A percentile compares a stretch with the other conserved stretches of the same genome.
phyloP scores from a whole-genome alignment of 495 filamentous ascomycete species.

The Durotheca rogersii region DNA sequence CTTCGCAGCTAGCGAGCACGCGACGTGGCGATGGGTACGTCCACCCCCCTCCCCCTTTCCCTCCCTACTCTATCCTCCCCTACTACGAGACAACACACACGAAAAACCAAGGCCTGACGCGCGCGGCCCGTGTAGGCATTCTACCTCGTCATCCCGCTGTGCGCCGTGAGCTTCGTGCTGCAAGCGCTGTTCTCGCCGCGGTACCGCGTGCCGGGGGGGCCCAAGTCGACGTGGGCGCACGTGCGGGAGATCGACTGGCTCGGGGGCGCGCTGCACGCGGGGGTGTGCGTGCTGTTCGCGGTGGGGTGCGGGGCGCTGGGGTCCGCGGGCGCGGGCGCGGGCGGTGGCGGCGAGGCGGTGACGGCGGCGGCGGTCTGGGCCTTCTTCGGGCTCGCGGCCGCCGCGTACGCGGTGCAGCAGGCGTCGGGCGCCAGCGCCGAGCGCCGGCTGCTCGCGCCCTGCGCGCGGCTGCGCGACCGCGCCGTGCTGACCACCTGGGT shows the following conservation, averaged over 20 bases:
- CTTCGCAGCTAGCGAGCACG: constrained; percentile 49
- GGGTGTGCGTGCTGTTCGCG: constrained; percentile 18
- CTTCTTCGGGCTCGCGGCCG: constrained; percentile 16
- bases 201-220: constrained; percentile 45
- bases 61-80: no score
- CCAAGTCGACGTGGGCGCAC: constrained; percentile 31
- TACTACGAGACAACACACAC: background rate
- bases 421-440: constrained; percentile 48
- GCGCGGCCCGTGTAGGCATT: constrained; percentile 48
- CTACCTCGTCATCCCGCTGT: constrained; percentile 63
- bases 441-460: constrained; percentile 53
- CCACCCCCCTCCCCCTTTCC: no score
- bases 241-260: constrained; percentile 46
- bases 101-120: constrained; percentile 1
- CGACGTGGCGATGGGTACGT: constrained; percentile 54
- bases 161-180: constrained; percentile 50
- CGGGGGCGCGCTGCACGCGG: constrained; percentile 23
- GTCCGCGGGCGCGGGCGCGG: constrained; percentile 50
- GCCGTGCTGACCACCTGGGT: constrained; percentile 17
- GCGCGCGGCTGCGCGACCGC: constrained; percentile 38
- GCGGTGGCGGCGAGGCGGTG: constrained; percentile 10
- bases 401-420: constrained; percentile 27
- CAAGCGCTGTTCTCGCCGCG: constrained; percentile 55
- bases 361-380: constrained; percentile 20
- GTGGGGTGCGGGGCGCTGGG: constrained; percentile 25